Conservation (phyloP, 2,329 filamentous ascomycete species). For the Fusarium cicatricum region DNA sequence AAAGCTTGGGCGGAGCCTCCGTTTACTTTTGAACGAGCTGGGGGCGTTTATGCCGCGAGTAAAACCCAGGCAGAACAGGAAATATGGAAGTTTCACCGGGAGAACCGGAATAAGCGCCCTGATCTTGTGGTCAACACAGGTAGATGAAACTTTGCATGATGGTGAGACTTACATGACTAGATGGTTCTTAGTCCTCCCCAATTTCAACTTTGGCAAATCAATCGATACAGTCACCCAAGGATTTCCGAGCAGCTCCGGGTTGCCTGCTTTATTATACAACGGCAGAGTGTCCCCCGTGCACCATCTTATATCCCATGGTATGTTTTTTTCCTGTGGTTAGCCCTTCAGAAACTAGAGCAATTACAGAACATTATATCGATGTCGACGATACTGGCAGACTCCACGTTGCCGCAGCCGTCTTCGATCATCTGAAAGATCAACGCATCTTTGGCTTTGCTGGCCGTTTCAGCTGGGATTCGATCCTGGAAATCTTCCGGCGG, state of each 20-base stretch:
- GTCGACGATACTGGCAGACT: constrained; percentile 59
- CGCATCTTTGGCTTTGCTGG: constrained; percentile 63
- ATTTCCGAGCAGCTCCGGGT: constrained; percentile 32
- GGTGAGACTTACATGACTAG: no score
- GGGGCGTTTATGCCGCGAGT: constrained; percentile 48
- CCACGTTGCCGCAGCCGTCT: constrained; percentile 60
- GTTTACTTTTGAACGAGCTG: constrained; percentile 41
- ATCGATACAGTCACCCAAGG: constrained; percentile 35
- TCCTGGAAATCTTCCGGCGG: constrained; percentile 44
- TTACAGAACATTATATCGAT: constrained; percentile 54
- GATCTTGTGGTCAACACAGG: constrained; percentile 40
- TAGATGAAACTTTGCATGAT: neutral
- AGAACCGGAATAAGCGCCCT: constrained; percentile 37
- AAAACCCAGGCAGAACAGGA: constrained; percentile 49
- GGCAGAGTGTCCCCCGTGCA: constrained; percentile 20
- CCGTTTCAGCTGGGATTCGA: constrained; percentile 55
- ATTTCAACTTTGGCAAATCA: constrained; percentile 39
- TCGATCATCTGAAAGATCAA: constrained; percentile 55
- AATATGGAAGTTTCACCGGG: constrained; percentile 48
- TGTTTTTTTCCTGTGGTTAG: neutral
- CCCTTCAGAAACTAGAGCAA: neutral
- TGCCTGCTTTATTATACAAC: constrained; percentile 33
- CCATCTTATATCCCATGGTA: constrained; percentile 2
- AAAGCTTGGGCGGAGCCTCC: constrained; percentile 49
- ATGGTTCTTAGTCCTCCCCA: constrained; percentile 37